Conservation (phyloP, 352 stramenopile species). For the Globisporangium acanthophoron region DNA sequence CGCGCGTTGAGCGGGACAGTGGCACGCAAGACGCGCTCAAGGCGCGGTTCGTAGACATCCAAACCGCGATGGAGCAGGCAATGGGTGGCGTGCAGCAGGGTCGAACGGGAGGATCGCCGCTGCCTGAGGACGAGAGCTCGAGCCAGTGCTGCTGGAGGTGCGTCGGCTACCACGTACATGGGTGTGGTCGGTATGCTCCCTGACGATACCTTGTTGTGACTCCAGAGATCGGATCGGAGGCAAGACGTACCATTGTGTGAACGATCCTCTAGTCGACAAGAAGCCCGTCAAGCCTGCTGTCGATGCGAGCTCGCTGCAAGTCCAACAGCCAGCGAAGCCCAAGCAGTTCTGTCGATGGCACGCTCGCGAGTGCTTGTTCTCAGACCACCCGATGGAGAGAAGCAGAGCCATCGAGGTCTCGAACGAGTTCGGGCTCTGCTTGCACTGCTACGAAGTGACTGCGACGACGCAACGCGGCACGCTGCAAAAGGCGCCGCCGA, state of each 20-base stretch:
- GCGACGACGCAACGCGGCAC: constrained; percentile 30
- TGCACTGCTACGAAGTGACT: constrained; percentile 51
- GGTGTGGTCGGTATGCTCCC: not conserved
- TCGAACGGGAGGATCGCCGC: not conserved
- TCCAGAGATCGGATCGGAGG: constrained; percentile 34
- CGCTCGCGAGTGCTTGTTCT: constrained; percentile 29
- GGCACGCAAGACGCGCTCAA: constrained; percentile 21
- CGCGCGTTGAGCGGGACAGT: constrained; percentile 26
- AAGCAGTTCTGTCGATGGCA: constrained; percentile 49
- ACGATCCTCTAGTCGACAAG: constrained; percentile 15
- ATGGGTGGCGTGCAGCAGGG: constrained; percentile 12
- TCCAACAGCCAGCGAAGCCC: not conserved
- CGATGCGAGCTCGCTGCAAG: not conserved
- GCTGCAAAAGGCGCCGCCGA: constrained; percentile 39
- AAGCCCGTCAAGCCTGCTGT: constrained; percentile 8
- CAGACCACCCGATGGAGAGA: constrained; percentile 41
- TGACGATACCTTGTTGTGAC: not conserved
- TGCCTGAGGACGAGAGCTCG: not conserved
- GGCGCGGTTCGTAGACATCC: constrained; percentile 29
- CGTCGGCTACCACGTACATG: not conserved
- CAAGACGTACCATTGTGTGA: constrained; percentile 48
- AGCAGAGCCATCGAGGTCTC: constrained; percentile 47
- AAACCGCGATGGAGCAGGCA: constrained; percentile 30
- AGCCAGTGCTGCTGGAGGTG: constrained; percentile 34
- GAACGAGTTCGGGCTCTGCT: constrained; percentile 52